Base-by-base conservation (phyloP, 768 basidiomycete species). In the Kwoniella newhampshirensis region DNA sequence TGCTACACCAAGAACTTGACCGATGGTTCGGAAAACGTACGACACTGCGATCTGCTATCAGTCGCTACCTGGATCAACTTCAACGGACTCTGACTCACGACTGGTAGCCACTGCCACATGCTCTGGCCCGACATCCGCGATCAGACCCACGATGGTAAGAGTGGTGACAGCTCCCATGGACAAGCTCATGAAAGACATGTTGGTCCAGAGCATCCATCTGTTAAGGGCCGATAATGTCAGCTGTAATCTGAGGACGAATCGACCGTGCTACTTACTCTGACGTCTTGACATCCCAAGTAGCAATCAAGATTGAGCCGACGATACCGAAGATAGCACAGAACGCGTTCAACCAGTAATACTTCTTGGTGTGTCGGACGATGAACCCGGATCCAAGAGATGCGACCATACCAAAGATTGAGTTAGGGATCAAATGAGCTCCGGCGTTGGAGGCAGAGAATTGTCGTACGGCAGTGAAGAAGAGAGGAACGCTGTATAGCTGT, bases 1-100 rank as follows among this genome's bases (percentile, higher is more conserved):
- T 66, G 89, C 88, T 52, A 99, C 94, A 36, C 94, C 96, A 49
- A 97, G 82, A 26, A 96, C 96, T 79, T 97, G 94, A 2, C 93
- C 93, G 18, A 89, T 88, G 7, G 91, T 93, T 62, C 93, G 81
- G 80, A 92, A 94, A 44, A 96, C 81, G 77, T 98, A 98, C 28
- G 88, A 89, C 66, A 93, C 91, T 94, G 66, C n/a, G 17, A n/a
- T 11, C n/a, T n/a, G n/a, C n/a, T n/a, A n/a, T n/a, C n/a, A n/a
- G n/a, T n/a, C n/a, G n/a, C n/a, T n/a, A n/a, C n/a, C n/a, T n/a
- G n/a, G n/a, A n/a, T n/a, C n/a, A n/a, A n/a, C n/a, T n/a, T n/a
- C n/a, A n/a, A n/a, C n/a, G n/a, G n/a, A n/a, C 48, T n/a, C 51
- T 51, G 26, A 80, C 87, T 79, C 77, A 92, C 90, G 87, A 74